phyloP scores from a whole-genome alignment of 2,329 filamentous ascomycete genomes.

The Fusarium euwallaceae region DNA sequence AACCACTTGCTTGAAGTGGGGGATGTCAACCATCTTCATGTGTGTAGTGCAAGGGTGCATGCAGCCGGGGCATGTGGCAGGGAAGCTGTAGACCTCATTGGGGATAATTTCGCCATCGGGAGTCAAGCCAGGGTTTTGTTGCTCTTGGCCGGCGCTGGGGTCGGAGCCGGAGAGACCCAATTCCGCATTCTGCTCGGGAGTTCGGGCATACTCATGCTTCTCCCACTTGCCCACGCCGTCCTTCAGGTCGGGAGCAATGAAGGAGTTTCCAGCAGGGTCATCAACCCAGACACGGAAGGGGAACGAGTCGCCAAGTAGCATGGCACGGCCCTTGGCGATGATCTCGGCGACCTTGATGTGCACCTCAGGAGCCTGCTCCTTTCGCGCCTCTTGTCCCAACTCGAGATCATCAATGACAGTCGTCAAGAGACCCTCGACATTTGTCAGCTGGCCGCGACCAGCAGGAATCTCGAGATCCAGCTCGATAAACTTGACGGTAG shows the following conservation, averaged over 20 bases:
- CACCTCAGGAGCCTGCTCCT: slow-evolving; percentile 81
- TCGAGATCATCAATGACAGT: slow-evolving; percentile 85
- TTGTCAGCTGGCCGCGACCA: slow-evolving; percentile 91
- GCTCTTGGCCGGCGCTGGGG: slow-evolving; percentile 65
- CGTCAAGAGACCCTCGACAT: slow-evolving; percentile 88
- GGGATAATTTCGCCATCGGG: slow-evolving; percentile 86
- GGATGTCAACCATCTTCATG: slow-evolving; percentile 99
- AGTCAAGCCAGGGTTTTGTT: slow-evolving; percentile 64
- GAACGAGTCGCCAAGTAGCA: slow-evolving; percentile 82
- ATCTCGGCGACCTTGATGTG: slow-evolving; percentile 83
- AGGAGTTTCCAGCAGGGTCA: slow-evolving; percentile 95
- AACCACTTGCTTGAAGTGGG: slow-evolving; percentile 97
- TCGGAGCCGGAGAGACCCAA: slow-evolving; percentile 80
- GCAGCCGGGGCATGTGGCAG: slow-evolving; percentile 92
- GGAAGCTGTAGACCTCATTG: slow-evolving; percentile 93
- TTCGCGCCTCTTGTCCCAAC: slow-evolving; percentile 84
- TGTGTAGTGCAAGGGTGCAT: slow-evolving; percentile 87
- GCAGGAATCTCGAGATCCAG: slow-evolving; percentile 93
- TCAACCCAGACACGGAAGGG: slow-evolving; percentile 92
- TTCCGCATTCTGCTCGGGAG: slow-evolving; percentile 85
- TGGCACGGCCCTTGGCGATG: slow-evolving; percentile 79
- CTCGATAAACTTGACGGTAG: slow-evolving; percentile 88
- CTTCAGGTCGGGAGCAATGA: slow-evolving; percentile 88
- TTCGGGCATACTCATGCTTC: slow-evolving; percentile 86
- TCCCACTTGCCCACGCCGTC: slow-evolving; percentile 89